These are phyloP conservation scores for Fusarium nygamai DNA, from an alignment of 2,329 filamentous ascomycete species.

Conservation along the genomic window DNA sequence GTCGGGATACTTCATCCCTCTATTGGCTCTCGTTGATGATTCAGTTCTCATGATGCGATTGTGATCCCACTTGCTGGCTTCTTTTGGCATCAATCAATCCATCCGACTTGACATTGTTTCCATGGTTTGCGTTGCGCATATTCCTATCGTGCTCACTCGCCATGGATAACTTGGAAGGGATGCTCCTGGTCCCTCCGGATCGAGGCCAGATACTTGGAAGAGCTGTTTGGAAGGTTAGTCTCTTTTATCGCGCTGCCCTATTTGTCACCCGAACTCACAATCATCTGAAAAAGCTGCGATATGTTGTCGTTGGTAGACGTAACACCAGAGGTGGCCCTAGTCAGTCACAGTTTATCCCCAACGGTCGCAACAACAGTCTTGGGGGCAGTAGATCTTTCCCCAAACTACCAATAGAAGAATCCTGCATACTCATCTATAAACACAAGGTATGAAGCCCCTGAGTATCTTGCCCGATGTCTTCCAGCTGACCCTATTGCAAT, in stretches of 20 bases:
- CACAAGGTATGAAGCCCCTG: conserved; percentile 55
- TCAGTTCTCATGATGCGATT: conserved; percentile 40
- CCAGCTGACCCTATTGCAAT: conserved; percentile 11
- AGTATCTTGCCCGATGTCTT: neutral
- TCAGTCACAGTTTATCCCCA: conserved; percentile 53
- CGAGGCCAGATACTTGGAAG: conserved; percentile 61
- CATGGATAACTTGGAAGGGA: conserved; percentile 57
- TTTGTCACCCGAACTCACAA: conserved; percentile 15
- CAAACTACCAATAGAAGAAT: conserved; percentile 52
- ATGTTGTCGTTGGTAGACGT: conserved; percentile 63
- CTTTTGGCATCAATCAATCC: neutral
- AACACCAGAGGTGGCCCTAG: conserved; percentile 45
- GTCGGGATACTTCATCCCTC: neutral
- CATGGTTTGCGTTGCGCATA: neutral
- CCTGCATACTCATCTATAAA: conserved; percentile 66
- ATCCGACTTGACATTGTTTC: neutral
- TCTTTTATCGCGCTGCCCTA: neutral
- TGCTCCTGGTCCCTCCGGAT: conserved; percentile 62
- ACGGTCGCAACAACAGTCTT: conserved; percentile 51
- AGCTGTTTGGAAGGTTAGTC: conserved; percentile 62
- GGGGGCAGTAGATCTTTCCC: conserved; percentile 49
- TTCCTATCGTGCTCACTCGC: conserved; percentile 12
- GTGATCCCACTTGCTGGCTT: conserved; percentile 24
- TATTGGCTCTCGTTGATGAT: conserved; percentile 18
- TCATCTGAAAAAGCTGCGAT: conserved; percentile 60